Percentiles rank a stretch among this genome's conserved stretches.
phyloP scores from a whole-genome alignment of 306 rosid genomes.

The Gillenia trifoliata region DNA sequence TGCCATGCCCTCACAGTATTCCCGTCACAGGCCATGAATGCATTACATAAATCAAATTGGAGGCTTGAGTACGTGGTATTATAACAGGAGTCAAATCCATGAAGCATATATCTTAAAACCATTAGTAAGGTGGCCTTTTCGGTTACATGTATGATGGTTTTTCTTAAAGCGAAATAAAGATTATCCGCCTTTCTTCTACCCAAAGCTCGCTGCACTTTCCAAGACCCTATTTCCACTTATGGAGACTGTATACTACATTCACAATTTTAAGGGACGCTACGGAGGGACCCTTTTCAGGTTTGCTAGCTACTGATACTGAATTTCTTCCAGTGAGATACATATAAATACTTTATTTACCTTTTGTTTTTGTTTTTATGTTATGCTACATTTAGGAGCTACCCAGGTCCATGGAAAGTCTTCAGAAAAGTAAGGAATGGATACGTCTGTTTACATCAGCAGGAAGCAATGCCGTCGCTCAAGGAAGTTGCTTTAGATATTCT shows the following conservation, averaged over 20 bases:
- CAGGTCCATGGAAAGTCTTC: constrained; percentile 88
- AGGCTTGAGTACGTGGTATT: no score
- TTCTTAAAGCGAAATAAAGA: constrained; percentile 60
- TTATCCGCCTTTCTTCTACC: constrained; percentile 88
- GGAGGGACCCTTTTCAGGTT: constrained; percentile 94
- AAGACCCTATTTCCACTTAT: constrained; percentile 70
- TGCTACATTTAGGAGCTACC: constrained; percentile 55
- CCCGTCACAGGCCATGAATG: neutral
- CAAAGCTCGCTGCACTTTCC: constrained; percentile 73
- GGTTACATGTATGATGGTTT: neutral
- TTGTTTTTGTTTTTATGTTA: neutral
- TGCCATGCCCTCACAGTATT: neutral
- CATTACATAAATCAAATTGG: neutral
- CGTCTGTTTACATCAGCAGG: constrained; percentile 68
- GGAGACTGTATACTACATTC: constrained; percentile 90
- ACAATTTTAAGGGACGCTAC: constrained; percentile 78
- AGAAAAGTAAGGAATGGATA: constrained; percentile 48
- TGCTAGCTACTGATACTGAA: constrained; percentile 3
- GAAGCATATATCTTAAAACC: neutral
- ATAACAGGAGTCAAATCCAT: neutral
- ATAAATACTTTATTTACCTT: neutral
- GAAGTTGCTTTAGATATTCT: constrained; percentile 91
- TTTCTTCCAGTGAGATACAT: neutral
- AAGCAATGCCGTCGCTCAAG: constrained; percentile 83
- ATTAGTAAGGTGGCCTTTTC: no score